Percentiles rank a stretch among this genome's conserved stretches.
phyloP scores from a whole-genome alignment of 2,329 filamentous ascomycete species.

The Xylariaceae sp. region DNA sequence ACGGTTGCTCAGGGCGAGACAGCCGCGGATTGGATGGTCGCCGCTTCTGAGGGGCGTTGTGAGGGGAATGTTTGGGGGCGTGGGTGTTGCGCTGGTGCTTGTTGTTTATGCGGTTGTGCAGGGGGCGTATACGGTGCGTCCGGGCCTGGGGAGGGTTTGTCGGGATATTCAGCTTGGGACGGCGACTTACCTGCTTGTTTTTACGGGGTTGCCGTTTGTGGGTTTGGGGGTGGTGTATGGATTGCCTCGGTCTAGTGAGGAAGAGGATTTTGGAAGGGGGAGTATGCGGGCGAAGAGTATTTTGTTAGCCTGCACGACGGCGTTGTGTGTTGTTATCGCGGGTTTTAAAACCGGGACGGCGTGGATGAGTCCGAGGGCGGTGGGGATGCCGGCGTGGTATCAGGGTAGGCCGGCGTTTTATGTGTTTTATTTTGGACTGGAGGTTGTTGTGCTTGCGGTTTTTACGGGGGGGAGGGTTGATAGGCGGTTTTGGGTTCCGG shows the following conservation, averaged over 20 bases:
- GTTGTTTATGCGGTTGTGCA: constrained; percentile 31
- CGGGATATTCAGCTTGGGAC: constrained; percentile 29
- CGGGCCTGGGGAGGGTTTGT: constrained; percentile 8
- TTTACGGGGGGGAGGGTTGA: constrained; percentile 25
- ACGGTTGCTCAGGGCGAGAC: constrained; percentile 36
- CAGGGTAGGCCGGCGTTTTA: constrained; percentile 34
- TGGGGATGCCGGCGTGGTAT: constrained; percentile 29
- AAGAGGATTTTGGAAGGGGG: constrained; percentile 33
- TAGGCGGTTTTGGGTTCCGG: constrained; percentile 27
- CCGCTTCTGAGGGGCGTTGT: constrained; percentile 19
- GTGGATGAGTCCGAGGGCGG: constrained; percentile 24
- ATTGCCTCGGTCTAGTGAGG: constrained; percentile 25
- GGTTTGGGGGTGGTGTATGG: constrained; percentile 26
- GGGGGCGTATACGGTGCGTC: constrained; percentile 28
- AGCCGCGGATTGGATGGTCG: constrained; percentile 35
- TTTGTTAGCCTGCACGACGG: too few relatives aligned
- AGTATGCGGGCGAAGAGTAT: constrained; percentile 29
- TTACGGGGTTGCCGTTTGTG: constrained; percentile 28
- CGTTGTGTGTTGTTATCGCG: constrained; percentile 23
- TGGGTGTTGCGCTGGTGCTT: constrained; percentile 26
- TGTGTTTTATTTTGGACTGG: constrained; percentile 33
- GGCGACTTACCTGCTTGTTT: constrained; percentile 28
- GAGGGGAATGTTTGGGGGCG: too few relatives aligned
- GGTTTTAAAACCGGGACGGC: constrained; percentile 29
- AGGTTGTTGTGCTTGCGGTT: constrained; percentile 26